Percentiles rank a stretch among this genome's conserved stretches.
These are phyloP conservation scores for Luvunga scandens DNA, from an alignment of 345 rosid genomes.

Conservation along the genomic window DNA sequence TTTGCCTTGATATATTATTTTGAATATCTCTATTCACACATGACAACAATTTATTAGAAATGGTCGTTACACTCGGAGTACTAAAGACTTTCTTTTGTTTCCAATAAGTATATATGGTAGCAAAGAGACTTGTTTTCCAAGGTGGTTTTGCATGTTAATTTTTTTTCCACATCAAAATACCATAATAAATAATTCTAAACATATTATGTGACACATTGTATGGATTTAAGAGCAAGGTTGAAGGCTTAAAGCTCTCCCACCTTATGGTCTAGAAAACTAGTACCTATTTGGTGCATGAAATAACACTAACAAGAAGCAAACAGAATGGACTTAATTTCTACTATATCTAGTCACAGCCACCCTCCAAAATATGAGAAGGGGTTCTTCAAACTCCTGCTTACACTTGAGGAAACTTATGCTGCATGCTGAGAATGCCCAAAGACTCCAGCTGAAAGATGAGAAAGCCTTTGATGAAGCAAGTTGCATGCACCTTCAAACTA, in stretches of 20 bases:
- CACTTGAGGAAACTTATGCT: constrained; percentile 4
- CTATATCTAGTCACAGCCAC: constrained; percentile 3
- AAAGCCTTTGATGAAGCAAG: not conserved
- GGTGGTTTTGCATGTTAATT: not conserved
- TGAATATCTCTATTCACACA: too few species aligned
- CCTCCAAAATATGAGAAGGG: constrained; percentile 21
- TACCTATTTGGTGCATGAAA: not conserved
- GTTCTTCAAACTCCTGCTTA: constrained; percentile 6
- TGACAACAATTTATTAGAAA: too few species aligned
- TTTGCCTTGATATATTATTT: too few species aligned
- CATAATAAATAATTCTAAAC: not conserved
- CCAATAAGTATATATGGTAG: too few species aligned
- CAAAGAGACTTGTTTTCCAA: too few species aligned
- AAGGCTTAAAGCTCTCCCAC: not conserved
- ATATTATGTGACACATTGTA: not conserved
- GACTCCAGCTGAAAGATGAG: not conserved
- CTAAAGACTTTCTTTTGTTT: too few species aligned
- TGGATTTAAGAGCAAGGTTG: not conserved
- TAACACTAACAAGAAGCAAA: constrained; percentile 4
- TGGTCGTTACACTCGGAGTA: too few species aligned
- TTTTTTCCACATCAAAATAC: not conserved
- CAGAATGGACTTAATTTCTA: constrained; percentile 6
- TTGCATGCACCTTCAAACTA: constrained; percentile 6
- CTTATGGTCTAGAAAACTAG: constrained; percentile 6
- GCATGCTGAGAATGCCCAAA: not conserved